A percentile compares a stretch with the other conserved stretches of the same genome.
These are phyloP conservation scores for Nadsonia fulvescens DNA, from an alignment of 805 yeast genomes.

Conservation along the genomic window DNA sequence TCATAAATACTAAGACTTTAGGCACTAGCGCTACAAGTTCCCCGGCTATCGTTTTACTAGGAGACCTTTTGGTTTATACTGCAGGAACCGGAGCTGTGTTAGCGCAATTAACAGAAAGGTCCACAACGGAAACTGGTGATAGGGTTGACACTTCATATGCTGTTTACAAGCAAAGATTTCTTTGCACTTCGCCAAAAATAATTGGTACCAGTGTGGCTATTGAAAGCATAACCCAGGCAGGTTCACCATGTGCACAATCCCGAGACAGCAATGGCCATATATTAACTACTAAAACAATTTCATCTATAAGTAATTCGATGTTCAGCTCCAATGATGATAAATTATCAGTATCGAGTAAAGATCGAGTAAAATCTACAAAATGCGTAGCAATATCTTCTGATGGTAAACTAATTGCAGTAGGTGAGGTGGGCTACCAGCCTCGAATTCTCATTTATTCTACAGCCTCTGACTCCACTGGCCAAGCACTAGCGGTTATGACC, in stretches of 20 bases:
- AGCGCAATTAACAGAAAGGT: constrained; percentile 5
- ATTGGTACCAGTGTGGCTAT: constrained; percentile 4
- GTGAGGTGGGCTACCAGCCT: constrained; percentile 56
- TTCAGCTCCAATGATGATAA: too few species aligned
- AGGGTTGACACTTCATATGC: constrained; percentile 1
- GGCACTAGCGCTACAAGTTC: constrained; percentile 4
- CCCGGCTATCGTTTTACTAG: constrained; percentile 5
- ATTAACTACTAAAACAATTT: too few species aligned
- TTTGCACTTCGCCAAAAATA: constrained; percentile 9
- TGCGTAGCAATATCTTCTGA: constrained; percentile 44
- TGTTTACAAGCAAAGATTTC: constrained; percentile 6
- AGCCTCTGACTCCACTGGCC: constrained; percentile 24
- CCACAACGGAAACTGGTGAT: constrained; percentile 1
- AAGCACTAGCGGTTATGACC: constrained; percentile 34
- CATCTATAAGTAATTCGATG: too few species aligned
- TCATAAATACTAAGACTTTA: too few species aligned
- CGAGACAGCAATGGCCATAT: too few species aligned
- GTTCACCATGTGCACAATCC: too few species aligned
- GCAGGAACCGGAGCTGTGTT: constrained; percentile 17
- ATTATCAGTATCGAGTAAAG: constrained; percentile 14
- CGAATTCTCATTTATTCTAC: constrained; percentile 41
- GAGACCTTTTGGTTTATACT: constrained; percentile 11
- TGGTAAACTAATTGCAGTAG: constrained; percentile 38
- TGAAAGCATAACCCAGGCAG: too few species aligned
- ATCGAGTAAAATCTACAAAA: constrained; percentile 32